Base-by-base conservation (phyloP, 306 rosid species). In the Morella rubra region DNA sequence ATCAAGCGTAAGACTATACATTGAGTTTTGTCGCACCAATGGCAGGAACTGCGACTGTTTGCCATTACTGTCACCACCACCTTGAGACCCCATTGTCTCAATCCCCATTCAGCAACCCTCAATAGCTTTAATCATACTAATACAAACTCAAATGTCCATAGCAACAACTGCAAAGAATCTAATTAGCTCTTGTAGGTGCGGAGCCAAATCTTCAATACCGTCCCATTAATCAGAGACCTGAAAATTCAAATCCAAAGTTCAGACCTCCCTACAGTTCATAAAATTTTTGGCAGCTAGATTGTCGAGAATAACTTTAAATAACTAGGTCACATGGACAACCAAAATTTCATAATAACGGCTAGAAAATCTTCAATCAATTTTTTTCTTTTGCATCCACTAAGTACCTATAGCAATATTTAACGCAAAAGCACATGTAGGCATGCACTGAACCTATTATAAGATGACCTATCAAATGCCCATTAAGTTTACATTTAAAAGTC, bases 1-100 rank as follows among this genome's bases (percentile, higher is more conserved):
- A 80, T 95, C 96, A 0, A 95, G 90, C 0, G 98, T 92, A 56
- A 95, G 98, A 84, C 81, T 87, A 84, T 95, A 95, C 79, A 95
- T 77, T 3, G 98, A 90, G 78, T 81, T 91, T 81, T 95, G 96
- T 53, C 87, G 84, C 54, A 71, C 74, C 88, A 95, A 71, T 59
- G 91, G 85, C 83, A 85, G 92, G 73, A 84, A 80, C 71, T 88
- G 87, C 19, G 90, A 83, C 82, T 89, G 93, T 80, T 85, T 91
- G 75, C 89, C 91, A 68, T 84, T 90, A 70, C 84, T 84, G 55
- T 90, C 91, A 46, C 85, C 96, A 72, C 84, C 93, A 56, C 86
- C 86, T 77, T 90, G 89, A 86, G 98, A 90, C 76, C 95, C 96
- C 98, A 95, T 92, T 40, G 88, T 86, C 79, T 79, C 83, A 72